Evolutionary conservation across 495 filamentous ascomycete genomes (phyloP).

Genomic region (Aspergillus affinis): DNA sequence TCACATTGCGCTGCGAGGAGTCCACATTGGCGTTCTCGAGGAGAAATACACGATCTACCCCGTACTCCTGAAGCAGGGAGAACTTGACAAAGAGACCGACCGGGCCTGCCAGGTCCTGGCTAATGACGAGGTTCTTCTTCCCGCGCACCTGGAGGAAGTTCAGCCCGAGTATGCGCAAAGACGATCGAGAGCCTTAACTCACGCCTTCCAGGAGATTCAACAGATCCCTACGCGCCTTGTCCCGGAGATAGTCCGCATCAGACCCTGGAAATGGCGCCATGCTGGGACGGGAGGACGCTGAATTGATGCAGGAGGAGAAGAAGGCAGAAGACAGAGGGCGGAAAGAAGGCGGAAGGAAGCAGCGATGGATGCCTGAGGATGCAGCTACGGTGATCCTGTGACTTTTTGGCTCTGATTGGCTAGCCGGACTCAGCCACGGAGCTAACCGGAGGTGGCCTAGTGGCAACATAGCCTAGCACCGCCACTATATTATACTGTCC

Average conservation of each 20-base stretch:
- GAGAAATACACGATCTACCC: constrained; percentile 93
- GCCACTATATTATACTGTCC: constrained; percentile 21
- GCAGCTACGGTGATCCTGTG: neutral
- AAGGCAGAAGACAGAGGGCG: neutral
- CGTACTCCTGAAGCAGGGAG: constrained; percentile 86
- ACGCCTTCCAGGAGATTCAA: constrained; percentile 86
- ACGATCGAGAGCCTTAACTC: constrained; percentile 55
- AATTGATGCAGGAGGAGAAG: constrained; percentile 22
- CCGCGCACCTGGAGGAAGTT: constrained; percentile 72
- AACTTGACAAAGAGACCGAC: constrained; percentile 92
- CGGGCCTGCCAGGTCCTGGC: constrained; percentile 84
- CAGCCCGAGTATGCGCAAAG: constrained; percentile 14
- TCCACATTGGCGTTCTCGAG: constrained; percentile 94
- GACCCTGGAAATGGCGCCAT: constrained; percentile 72
- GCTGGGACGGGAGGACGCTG: constrained; percentile 21
- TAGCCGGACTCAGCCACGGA: neutral
- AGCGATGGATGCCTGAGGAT: neutral
- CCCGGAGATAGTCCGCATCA: constrained; percentile 76
- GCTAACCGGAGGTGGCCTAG: constrained; percentile 23
- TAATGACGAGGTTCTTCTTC: constrained; percentile 97
- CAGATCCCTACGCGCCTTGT: constrained; percentile 81
- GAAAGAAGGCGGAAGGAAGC: neutral
- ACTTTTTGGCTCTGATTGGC: neutral
- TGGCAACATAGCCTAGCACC: constrained; percentile 8
- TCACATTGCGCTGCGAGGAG: constrained; percentile 88